Conservation (phyloP, 352 stramenopile species). For the Blastocystis sp. region DNA sequence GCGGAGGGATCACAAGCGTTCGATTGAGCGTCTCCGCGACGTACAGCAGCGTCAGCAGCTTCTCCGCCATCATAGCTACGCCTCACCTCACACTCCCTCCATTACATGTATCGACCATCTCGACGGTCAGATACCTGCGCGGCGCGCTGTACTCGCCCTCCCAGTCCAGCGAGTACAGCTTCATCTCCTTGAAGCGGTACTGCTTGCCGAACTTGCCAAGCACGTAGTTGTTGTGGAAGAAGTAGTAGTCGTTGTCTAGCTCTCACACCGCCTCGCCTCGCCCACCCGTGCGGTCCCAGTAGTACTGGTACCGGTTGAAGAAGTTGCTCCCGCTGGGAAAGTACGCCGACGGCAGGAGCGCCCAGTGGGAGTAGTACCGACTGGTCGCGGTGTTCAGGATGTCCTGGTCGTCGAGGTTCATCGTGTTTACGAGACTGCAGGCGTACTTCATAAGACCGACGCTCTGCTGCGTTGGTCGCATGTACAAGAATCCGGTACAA, state of each 20-base stretch:
- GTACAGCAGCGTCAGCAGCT: not conserved
- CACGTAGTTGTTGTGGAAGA: slow-evolving; percentile 66
- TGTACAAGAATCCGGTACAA: slow-evolving; percentile 64
- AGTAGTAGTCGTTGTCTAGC: not conserved
- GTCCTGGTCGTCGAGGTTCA: not conserved
- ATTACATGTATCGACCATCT: not conserved
- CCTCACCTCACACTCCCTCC: not conserved
- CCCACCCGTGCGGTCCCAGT: slow-evolving; percentile 28
- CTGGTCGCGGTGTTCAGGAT: not conserved
- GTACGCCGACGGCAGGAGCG: not conserved
- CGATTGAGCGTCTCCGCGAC: slow-evolving; percentile 38
- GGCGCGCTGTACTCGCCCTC: not conserved
- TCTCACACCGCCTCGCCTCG: not conserved
- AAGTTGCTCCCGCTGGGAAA: slow-evolving; percentile 33
- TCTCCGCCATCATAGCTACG: not conserved
- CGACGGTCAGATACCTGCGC: not conserved
- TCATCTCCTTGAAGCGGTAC: slow-evolving; percentile 58
- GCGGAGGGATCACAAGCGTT: not conserved
- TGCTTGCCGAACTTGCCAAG: slow-evolving; percentile 25
- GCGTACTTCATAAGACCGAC: not conserved
- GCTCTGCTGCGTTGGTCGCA: not conserved
- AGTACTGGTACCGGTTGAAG: slow-evolving; percentile 20
- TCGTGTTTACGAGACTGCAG: not conserved
- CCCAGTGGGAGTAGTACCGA: not conserved
- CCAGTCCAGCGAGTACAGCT: slow-evolving; percentile 7